These are phyloP conservation scores for Exophiala lecanii-corni DNA, from an alignment of 2,329 filamentous ascomycete species.

Conservation along the genomic window DNA sequence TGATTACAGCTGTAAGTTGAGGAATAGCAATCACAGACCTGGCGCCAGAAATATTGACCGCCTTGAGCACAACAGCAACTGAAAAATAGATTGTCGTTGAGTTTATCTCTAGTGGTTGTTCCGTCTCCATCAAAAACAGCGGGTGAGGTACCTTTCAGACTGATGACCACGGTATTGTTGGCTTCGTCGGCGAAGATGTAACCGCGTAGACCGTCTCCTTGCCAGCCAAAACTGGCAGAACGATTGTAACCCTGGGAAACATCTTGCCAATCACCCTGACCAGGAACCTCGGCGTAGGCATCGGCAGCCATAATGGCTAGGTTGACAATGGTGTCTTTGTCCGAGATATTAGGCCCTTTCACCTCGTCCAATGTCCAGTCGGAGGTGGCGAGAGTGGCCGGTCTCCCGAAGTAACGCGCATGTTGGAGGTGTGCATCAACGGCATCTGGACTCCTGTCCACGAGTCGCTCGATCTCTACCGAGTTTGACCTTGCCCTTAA, in stretches of 20 bases:
- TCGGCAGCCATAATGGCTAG: slow-evolving; percentile 86
- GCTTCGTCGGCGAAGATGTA: slow-evolving; percentile 85
- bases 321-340: slow-evolving; percentile 77
- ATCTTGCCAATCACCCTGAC: slow-evolving; percentile 75
- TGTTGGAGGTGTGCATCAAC: slow-evolving; percentile 75
- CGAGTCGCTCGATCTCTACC: slow-evolving; percentile 71
- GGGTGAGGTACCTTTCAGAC: slow-evolving; percentile 82
- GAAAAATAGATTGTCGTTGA: slow-evolving; percentile 97
- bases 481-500: slow-evolving; percentile 61
- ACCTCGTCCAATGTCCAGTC: slow-evolving; percentile 82
- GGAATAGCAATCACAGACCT: slow-evolving; percentile 89
- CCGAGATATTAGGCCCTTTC: slow-evolving; percentile 72
- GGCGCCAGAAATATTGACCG: slow-evolving; percentile 81
- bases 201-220: slow-evolving; percentile 79
- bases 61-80: slow-evolving; percentile 96
- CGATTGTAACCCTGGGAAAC: slow-evolving; percentile 76
- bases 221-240: slow-evolving; percentile 88
- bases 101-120: slow-evolving; percentile 94
- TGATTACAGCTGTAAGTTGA: slow-evolving; percentile 86
- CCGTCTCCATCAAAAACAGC: slow-evolving; percentile 96
- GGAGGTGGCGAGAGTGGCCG: slow-evolving; percentile 63
- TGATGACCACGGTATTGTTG: slow-evolving; percentile 85
- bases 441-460: slow-evolving; percentile 68
- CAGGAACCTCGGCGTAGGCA: slow-evolving; percentile 74
- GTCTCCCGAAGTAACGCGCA: slow-evolving; percentile 63